phyloP scores from a whole-genome alignment of 371 early-diverging fungal genomes.

The Mucor velutinosus region DNA sequence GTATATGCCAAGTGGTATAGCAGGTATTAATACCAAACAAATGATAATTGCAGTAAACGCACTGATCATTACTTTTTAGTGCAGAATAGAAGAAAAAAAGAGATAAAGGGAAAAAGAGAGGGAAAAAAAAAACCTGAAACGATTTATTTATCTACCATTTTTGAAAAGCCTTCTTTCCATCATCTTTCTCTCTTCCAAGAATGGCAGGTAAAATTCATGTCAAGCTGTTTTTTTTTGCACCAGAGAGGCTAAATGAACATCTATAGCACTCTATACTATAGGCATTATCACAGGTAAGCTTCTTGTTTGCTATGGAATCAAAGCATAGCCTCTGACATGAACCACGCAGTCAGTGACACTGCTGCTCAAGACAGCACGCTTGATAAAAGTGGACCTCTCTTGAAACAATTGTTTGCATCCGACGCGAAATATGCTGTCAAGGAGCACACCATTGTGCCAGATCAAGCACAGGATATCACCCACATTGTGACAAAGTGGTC shows the following conservation, averaged over 20 bases:
- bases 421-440: slow-evolving; percentile 37
- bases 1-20: slow-evolving; percentile 27
- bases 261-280: slow-evolving; percentile 6
- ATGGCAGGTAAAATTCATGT: not conserved
- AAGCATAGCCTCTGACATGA: too few relatives aligned
- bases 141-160: not conserved
- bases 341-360: slow-evolving; percentile 60
- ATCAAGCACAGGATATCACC: slow-evolving; percentile 56
- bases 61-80: slow-evolving; percentile 8
- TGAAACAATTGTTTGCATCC: slow-evolving; percentile 37
- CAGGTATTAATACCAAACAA: slow-evolving; percentile 17
- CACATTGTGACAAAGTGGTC: slow-evolving; percentile 55
- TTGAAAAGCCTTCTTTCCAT: not conserved
- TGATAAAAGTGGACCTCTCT: slow-evolving; percentile 70
- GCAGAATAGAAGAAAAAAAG: not conserved
- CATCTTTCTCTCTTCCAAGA: not conserved
- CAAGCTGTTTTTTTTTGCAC: too few relatives aligned
- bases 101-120: not conserved
- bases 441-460: slow-evolving; percentile 52
- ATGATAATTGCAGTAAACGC: slow-evolving; percentile 9
- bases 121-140: not conserved
- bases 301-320: not conserved
- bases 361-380: slow-evolving; percentile 50
- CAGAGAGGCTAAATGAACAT: not conserved
- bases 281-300: slow-evolving; percentile 16